Conservation (phyloP, 257 asterid genomes). For the Schizonepeta tenuifolia region DNA sequence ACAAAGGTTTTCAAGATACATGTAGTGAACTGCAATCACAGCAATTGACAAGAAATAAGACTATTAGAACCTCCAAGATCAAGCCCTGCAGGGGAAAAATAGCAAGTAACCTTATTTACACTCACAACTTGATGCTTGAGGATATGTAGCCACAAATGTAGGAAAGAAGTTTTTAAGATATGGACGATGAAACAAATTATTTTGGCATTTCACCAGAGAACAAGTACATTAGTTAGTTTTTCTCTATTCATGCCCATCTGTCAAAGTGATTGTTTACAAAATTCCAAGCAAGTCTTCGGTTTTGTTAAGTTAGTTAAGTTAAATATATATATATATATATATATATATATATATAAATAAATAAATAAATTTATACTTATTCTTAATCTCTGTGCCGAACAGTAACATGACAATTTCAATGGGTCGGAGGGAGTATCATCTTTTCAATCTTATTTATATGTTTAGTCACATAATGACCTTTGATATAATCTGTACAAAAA, state of each 20-base stretch:
- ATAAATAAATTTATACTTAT: too few relatives aligned
- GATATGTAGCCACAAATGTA: neutral
- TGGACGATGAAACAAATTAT: neutral
- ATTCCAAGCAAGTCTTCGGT: constrained; percentile 5
- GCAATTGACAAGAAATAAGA: neutral
- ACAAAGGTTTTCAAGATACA: neutral
- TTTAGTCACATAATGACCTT: neutral
- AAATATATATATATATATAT: too few relatives aligned
- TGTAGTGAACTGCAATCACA: neutral
- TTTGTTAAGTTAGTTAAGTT: neutral
- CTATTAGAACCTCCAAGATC: neutral
- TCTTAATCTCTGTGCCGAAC: too few relatives aligned
- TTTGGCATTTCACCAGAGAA: neutral
- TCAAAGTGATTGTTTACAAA: neutral
- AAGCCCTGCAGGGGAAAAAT: neutral
- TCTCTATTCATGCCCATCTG: neutral
- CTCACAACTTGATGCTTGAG: neutral
- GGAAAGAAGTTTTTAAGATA: neutral
- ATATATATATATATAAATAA: too few relatives aligned
- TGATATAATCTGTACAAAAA: neutral
- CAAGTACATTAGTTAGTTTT: neutral
- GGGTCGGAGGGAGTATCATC: neutral
- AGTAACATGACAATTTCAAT: too few relatives aligned
- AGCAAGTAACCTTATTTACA: neutral
- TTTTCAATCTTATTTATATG: neutral